A percentile compares a stretch with the other conserved stretches of the same genome.
These are phyloP conservation scores for Penicillium cinerascens DNA, from an alignment of 495 filamentous ascomycete genomes.

Conservation along the genomic window DNA sequence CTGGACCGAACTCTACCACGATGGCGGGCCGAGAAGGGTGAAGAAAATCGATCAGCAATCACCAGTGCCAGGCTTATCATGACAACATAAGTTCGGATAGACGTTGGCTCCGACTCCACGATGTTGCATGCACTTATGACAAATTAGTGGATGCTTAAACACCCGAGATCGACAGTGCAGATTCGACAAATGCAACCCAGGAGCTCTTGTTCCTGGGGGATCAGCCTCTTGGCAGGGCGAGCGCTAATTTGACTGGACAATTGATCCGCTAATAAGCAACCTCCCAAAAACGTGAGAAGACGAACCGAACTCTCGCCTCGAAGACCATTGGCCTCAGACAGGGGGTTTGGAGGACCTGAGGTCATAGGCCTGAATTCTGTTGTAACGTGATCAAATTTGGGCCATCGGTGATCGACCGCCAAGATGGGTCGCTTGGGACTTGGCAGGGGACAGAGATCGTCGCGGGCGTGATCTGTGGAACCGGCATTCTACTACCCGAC, in stretches of 20 bases:
- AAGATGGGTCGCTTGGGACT: conserved; percentile 19
- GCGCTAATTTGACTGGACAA: conserved; percentile 12
- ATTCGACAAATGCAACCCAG: too few relatives aligned
- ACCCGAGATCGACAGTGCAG: not conserved
- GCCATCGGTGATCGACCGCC: conserved; percentile 18
- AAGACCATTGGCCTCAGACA: conserved; percentile 8
- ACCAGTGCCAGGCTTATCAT: not conserved
- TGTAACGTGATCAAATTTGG: conserved; percentile 2
- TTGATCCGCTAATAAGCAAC: conserved; percentile 26
- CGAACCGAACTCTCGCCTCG: conserved; percentile 3
- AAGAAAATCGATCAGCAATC: not conserved
- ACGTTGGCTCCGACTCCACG: not conserved
- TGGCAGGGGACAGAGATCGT: not conserved
- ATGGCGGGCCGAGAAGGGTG: not conserved
- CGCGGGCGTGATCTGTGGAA: not conserved
- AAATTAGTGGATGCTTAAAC: not conserved
- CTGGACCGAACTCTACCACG: not conserved
- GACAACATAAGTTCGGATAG: not conserved
- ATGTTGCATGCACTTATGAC: not conserved
- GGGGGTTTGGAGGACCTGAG: conserved; percentile 1
- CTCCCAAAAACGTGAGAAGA: conserved; percentile 5
- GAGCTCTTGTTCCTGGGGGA: conserved; percentile 9
- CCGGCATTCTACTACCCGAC: not conserved
- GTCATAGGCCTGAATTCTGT: not conserved
- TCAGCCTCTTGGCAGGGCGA: conserved; percentile 7